Evolutionary conservation across 371 early-diverging fungal species (phyloP), one percentile per base, ranked within the genome.

Genomic region (Zancudomyces culisetae): DNA sequence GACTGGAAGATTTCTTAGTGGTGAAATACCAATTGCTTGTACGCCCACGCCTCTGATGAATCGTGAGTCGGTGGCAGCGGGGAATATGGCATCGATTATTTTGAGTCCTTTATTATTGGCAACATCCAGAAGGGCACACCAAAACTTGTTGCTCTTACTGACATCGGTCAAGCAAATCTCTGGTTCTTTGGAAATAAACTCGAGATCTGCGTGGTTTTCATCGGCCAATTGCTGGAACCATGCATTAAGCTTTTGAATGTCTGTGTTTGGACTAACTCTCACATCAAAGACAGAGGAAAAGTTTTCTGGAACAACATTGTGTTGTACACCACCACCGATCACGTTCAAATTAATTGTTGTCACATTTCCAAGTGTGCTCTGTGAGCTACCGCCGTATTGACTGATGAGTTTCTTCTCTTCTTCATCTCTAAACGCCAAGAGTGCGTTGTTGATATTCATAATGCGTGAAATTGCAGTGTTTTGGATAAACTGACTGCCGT

Each of bases 11-110:
- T 78, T 76, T 59, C 74, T 65, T 54, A 85, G 70, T 21, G 80
- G 79, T 20, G 80, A 78, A 42, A 85, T 75, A 24, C 85, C 85
- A 55, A 83, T 57, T 1, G 80, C 79, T 1, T 79, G 81, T 26
- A 85, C 68, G 2, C 85, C 83, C 0, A 72, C 68, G 46, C 69
- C 67, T 43, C 85, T 73, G 49, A 85, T 52, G 68, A 66, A 82
- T 28, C 85, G 70, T 19, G 82, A 74, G 57, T 83, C 84, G 10
- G 81, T 82, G 26, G 79, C 83, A 12, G 79, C 85, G 13, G 83
- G 83, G 69, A 85, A 86, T 57, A 84, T 78, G 57, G 78, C 82
- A 24, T 70, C 69, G 30, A 71, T 70, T n/a, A 80, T 59, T 3
- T 65, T 28, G 23, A 57, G 30, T 28, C 51, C 57, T 49, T 39